Percentiles rank a stretch among this genome's conserved stretches.
Conservation (phyloP, 495 filamentous ascomycete genomes). For the Copromyces sp. region DNA sequence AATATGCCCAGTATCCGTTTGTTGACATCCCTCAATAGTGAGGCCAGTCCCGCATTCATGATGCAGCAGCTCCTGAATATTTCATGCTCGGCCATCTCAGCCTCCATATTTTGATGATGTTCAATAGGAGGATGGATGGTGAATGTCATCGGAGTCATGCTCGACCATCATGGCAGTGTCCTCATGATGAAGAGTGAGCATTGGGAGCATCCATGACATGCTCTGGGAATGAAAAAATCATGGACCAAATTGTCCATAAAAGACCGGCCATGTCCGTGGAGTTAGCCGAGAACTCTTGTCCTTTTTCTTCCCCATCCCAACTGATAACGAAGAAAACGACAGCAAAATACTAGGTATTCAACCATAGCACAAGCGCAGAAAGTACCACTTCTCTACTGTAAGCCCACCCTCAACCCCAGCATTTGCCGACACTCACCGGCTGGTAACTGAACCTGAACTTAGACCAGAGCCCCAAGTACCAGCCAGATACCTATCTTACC, state of each 20-base stretch:
- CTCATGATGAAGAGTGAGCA: background rate
- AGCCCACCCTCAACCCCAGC: no score
- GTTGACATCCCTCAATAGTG: background rate
- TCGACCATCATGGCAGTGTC: background rate
- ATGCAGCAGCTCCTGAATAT: background rate
- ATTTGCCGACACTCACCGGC: background rate
- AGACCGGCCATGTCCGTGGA: fast-evolving
- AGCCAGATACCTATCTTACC: background rate
- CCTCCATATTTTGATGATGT: background rate
- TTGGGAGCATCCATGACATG: background rate
- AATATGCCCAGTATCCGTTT: background rate
- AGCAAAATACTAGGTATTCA: background rate
- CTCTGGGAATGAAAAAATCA: background rate
- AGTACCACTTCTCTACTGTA: no score
- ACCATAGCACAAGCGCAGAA: no score
- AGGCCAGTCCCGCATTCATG: background rate
- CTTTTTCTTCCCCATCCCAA: background rate
- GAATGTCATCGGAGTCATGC: background rate
- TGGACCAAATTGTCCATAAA: background rate
- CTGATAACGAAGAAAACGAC: background rate
- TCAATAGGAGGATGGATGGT: background rate
- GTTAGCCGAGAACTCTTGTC: background rate
- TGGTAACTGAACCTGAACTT: background rate
- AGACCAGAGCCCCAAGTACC: background rate
- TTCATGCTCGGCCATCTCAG: background rate